A percentile compares a stretch with the other conserved stretches of the same genome.
phyloP scores from a whole-genome alignment of 345 rosid genomes.

The Eucalyptus regnans region DNA sequence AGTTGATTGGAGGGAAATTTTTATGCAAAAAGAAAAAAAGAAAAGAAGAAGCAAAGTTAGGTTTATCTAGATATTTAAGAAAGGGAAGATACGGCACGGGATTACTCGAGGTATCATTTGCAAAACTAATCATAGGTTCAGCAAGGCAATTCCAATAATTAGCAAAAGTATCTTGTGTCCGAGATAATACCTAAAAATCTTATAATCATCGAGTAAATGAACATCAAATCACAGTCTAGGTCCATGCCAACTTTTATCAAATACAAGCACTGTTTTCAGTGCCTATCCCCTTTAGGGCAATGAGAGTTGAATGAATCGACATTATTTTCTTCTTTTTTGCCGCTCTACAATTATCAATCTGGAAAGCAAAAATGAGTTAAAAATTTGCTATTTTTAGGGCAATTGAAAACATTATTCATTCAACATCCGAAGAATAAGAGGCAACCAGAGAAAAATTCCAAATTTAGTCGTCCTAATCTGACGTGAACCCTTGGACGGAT shows the following conservation, averaged over 20 bases:
- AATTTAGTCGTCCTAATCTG: background rate
- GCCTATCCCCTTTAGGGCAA: background rate
- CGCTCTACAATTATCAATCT: background rate
- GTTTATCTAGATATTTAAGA: background rate
- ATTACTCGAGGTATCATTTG: background rate
- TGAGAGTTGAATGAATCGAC: background rate
- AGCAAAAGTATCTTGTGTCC: background rate
- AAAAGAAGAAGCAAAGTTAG: background rate
- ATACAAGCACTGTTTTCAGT: background rate
- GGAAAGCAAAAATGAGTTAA: background rate
- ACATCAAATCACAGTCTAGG: background rate
- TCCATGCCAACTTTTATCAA: background rate
- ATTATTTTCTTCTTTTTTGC: background rate
- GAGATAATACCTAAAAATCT: background rate
- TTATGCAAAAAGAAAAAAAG: fast-evolving
- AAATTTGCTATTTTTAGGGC: background rate
- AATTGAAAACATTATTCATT: background rate
- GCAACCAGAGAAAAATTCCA: background rate
- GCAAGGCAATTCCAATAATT: background rate
- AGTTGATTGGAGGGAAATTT: background rate
- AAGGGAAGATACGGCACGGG: background rate
- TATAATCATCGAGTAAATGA: background rate
- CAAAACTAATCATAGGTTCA: background rate
- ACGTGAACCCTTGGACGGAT: background rate
- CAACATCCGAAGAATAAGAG: background rate